Percentiles rank a stretch among this genome's conserved stretches.
These are phyloP conservation scores for Nicotiana attenuata DNA, from an alignment of 257 asterid genomes.

Conservation along the genomic window DNA sequence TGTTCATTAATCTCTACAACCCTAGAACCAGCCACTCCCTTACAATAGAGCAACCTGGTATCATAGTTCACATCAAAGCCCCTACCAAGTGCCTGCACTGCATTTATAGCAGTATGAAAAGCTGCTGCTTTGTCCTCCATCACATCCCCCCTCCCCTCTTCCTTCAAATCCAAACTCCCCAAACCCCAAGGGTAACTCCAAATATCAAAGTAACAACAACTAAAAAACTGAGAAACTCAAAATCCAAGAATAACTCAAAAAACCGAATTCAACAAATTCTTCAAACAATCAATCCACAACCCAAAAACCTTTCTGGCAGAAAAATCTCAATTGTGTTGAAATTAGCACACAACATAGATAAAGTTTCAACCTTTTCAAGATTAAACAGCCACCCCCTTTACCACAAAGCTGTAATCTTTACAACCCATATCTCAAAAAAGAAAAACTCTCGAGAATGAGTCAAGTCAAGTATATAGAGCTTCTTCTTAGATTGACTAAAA, in stretches of 20 bases:
- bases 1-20: conserved; percentile 66
- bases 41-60: conserved; percentile 82
- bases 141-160: conserved; percentile 43
- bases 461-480: background rate
- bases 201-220: background rate
- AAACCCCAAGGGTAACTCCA: background rate
- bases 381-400: conserved; percentile 14
- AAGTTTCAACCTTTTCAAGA: conserved; percentile 21
- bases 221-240: no score
- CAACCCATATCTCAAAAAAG: background rate
- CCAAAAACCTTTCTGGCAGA: no score
- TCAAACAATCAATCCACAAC: background rate
- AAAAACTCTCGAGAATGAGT: background rate
- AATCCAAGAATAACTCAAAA: background rate
- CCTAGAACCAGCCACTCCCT: conserved; percentile 70
- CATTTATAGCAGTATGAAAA: conserved; percentile 62
- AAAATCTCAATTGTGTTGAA: no score
- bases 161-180: conserved; percentile 4
- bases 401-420: conserved; percentile 13
- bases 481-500: conserved; percentile 14
- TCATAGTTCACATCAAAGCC: conserved; percentile 88
- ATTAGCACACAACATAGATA: no score
- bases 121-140: conserved; percentile 85
- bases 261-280: background rate
- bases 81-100: conserved; percentile 82